Base-by-base conservation (phyloP, 768 basidiomycete species). In the Lyophyllum shimeji region DNA sequence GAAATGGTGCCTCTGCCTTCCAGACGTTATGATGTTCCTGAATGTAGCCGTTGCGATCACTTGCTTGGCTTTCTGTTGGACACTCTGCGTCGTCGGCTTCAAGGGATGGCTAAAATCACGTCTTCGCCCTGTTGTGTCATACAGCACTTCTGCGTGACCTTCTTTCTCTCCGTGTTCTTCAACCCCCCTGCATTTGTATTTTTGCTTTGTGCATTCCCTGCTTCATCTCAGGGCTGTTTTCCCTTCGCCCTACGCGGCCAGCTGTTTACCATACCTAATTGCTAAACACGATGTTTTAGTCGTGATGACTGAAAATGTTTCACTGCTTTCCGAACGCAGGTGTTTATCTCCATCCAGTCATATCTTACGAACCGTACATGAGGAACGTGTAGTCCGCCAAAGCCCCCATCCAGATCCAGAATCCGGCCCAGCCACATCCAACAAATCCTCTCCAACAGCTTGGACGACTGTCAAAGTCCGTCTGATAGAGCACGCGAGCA, bases 361-460 rank as follows among this genome's bases (percentile, higher is more conserved):
- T 29, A 15, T 54, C 31, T 46, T 40, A 54, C 50, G 57, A 69
- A 27, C 52, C 39, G 23, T 61, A 62, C 46, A 72, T 61, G 39
- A 75, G 61, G 20, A 73, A 53, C 8, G 66, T 59, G 65, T 93
- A 94, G 71, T 97, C 94, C 13, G 71, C 81, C 11, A 85, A 65
- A 13, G 90, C 80, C 9, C 94, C 95, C 71, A 84, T 81, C 90
- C 90, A 95, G 12, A 96, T 73, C 85, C 87, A 87, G 59, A 91
- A 89, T 0, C 95, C 95, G 24, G 89, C 76, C 86, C 88, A 93
- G 0, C 93, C 93, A 69, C 93, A 96, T 1, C 86, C 85, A 6
- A 83, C 81, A 57, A 99, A 99, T 6, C 91, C 91, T 58, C 79
- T 80, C 95, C 95, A 97, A 67, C 95, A 97, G 69, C 92, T 93